These are phyloP conservation scores for Puccinia hordei DNA, from an alignment of 1,284 basidiomycete species.

Conservation along the genomic window DNA sequence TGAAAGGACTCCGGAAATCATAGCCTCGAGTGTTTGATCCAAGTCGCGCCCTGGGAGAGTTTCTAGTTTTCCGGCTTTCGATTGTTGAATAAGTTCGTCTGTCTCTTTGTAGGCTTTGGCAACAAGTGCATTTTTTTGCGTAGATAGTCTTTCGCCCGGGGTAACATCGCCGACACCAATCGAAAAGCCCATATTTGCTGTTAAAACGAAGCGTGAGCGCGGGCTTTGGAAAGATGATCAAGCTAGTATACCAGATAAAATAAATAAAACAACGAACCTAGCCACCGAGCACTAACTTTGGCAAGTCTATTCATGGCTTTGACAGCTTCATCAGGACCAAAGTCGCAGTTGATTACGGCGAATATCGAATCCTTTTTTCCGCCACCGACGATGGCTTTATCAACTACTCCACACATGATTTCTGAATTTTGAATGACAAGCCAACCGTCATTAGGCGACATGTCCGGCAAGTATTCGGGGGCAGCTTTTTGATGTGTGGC, in stretches of 20 bases:
- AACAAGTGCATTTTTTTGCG: slow-evolving; percentile 82
- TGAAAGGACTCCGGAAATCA: slow-evolving; percentile 89
- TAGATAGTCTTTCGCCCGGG: slow-evolving; percentile 78
- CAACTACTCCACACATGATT: slow-evolving; percentile 99
- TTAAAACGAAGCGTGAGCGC: slow-evolving; percentile 2
- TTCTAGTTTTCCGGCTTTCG: slow-evolving; percentile 88
- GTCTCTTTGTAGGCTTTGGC: slow-evolving; percentile 87
- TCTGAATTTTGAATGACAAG: slow-evolving; percentile 96
- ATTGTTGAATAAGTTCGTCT: slow-evolving; percentile 79
- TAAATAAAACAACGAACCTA: slow-evolving; percentile 67
- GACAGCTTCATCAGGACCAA: slow-evolving; percentile 90
- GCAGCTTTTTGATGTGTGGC: slow-evolving; percentile 86
- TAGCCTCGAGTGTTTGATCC: slow-evolving; percentile 92
- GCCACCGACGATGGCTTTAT: slow-evolving; percentile 96
- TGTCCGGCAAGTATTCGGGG: slow-evolving; percentile 67
- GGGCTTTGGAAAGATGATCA: slow-evolving; percentile 8
- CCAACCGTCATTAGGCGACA: slow-evolving; percentile 97
- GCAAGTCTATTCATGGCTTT: slow-evolving; percentile 94
- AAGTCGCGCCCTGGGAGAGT: slow-evolving; percentile 96
- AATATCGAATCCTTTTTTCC: slow-evolving; percentile 99
- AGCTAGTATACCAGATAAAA: not conserved
- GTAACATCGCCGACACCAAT: slow-evolving; percentile 99
- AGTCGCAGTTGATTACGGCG: slow-evolving; percentile 95
- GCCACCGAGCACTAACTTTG: slow-evolving; percentile 91
- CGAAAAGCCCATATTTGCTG: slow-evolving; percentile 96